Evolutionary conservation across 139 green algal species (phyloP), one percentile per base, ranked within the genome.

Genomic region (Chlamydomonas incerta): DNA sequence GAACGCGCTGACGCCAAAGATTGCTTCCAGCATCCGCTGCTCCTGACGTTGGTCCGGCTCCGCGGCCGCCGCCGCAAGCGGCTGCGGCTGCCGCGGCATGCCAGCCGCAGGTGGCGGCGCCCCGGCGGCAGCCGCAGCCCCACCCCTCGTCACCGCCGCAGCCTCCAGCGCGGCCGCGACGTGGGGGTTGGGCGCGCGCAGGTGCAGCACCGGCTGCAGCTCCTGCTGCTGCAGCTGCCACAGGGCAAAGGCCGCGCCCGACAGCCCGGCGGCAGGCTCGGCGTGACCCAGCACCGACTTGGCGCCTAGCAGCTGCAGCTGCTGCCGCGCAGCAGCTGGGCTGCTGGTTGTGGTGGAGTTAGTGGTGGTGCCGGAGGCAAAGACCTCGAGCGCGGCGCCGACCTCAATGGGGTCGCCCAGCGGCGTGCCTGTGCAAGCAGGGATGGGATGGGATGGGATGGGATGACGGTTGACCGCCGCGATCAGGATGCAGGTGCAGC

Each of bases 361-460:
- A 37, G 41, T 14, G 37, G 70, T 37, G 26, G 33, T 0, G 1
- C 1, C 29, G 1, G 47, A 0, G n/a, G 58, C 52, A 2, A 86
- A 50, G 23, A 68, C 63, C 13, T 88, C 76, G 69, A 91, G 35
- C 0, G 89, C 89, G 18, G 90, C 88, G 6, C 80, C 90, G 83
- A 72, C 90, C 87, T 98, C 96, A 46, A 98, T 97, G n/a, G 96
- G 95, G 82, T 98, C 96, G 18, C 95, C 95, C 73, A 98, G 91
- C 18, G 91, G 79, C 15, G 95, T 95, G 63, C 94, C 92, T 10
- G 41, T 50, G n/a, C n/a, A n/a, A n/a, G n/a, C n/a, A n/a, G n/a
- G n/a, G n/a, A n/a, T n/a, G n/a, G n/a, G n/a, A n/a, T n/a, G n/a
- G n/a, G n/a, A n/a, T n/a, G n/a, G n/a, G n/a, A n/a, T n/a, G n/a